Evolutionary conservation across 345 rosid species (phyloP).

Genomic region (Rhodamnia rubescens): DNA sequence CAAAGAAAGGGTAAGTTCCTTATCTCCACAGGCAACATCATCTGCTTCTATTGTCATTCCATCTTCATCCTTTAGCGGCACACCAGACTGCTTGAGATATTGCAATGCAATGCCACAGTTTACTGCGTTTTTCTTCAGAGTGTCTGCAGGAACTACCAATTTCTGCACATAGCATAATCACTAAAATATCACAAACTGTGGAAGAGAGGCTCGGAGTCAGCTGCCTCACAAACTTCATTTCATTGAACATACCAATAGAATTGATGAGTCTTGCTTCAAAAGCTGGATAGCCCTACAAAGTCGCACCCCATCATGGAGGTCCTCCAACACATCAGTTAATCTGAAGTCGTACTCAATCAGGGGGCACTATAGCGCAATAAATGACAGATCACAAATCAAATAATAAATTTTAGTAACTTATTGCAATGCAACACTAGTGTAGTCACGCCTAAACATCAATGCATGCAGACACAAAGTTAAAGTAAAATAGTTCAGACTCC

Average conservation of each 20-base stretch:
- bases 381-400: background rate
- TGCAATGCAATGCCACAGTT: slow-evolving; percentile 67
- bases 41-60: slow-evolving; percentile 50
- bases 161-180: slow-evolving; percentile 44
- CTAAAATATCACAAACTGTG: background rate
- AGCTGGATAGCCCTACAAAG: slow-evolving; percentile 84
- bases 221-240: background rate
- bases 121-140: slow-evolving; percentile 46
- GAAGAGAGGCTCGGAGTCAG: background rate
- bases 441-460: background rate
- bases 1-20: slow-evolving; percentile 68
- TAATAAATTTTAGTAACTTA: background rate
- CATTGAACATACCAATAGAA: slow-evolving; percentile 49
- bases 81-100: slow-evolving; percentile 53
- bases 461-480: background rate
- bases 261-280: slow-evolving; percentile 65
- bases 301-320: slow-evolving; percentile 89
- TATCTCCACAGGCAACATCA: slow-evolving; percentile 73
- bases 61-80: slow-evolving; percentile 59
- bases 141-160: slow-evolving; percentile 62
- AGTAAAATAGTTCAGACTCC: background rate
- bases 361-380: slow-evolving; percentile 37
- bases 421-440: background rate
- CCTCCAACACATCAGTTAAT: slow-evolving; percentile 54
- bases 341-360: slow-evolving; percentile 65